These are phyloP conservation scores for Pleurotus eryngii DNA, from an alignment of 768 basidiomycete genomes.

Conservation along the genomic window DNA sequence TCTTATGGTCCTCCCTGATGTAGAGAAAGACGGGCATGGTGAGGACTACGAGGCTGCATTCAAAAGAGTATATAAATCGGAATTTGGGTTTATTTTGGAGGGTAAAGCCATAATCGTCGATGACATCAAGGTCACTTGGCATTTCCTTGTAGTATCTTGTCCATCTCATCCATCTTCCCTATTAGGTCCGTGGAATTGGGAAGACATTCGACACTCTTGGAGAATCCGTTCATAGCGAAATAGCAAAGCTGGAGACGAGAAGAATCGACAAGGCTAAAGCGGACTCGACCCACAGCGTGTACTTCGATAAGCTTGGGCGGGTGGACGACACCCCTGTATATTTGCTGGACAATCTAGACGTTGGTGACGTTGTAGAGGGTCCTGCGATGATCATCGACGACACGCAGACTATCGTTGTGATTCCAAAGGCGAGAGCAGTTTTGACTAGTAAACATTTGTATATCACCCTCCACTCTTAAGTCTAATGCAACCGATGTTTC, in stretches of 20 bases:
- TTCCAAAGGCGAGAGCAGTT: slow-evolving; percentile 66
- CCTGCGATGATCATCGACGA: slow-evolving; percentile 95
- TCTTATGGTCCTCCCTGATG: slow-evolving; percentile 72
- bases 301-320: slow-evolving; percentile 79
- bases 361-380: slow-evolving; percentile 74
- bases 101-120: slow-evolving; percentile 83
- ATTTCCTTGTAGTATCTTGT: not conserved
- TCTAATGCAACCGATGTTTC: too few species aligned
- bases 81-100: slow-evolving; percentile 91
- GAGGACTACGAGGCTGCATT: slow-evolving; percentile 83
- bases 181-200: slow-evolving; percentile 81
- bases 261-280: slow-evolving; percentile 41
- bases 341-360: slow-evolving; percentile 56
- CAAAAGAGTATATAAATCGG: slow-evolving; percentile 73
- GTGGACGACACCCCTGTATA: slow-evolving; percentile 80
- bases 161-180: not conserved
- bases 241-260: slow-evolving; percentile 46
- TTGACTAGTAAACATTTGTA: slow-evolving; percentile 69
- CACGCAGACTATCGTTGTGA: slow-evolving; percentile 91
- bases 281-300: slow-evolving; percentile 61
- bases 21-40: slow-evolving; percentile 37
- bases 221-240: slow-evolving; percentile 74
- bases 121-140: slow-evolving; percentile 71
- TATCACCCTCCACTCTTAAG: slow-evolving; percentile 30
- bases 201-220: slow-evolving; percentile 85